A percentile compares a stretch with the other conserved stretches of the same genome.
phyloP scores from a whole-genome alignment of 2,329 filamentous ascomycete species.

The Paracamarosporium sp. region DNA sequence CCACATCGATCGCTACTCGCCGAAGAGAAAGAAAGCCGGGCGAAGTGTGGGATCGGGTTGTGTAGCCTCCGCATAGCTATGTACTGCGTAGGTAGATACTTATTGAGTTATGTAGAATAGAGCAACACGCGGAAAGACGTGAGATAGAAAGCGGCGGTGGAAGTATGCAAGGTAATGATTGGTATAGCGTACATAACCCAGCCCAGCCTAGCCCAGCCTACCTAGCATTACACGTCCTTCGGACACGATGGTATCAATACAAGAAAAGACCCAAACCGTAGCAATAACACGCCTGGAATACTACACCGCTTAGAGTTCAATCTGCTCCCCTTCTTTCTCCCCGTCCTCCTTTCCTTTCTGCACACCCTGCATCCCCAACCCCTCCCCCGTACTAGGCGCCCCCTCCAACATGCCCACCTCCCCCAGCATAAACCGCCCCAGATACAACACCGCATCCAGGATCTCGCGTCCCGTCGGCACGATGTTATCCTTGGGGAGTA shows the following conservation, averaged over 20 bases:
- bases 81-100: too few species aligned
- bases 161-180: too few species aligned
- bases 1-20: too few species aligned
- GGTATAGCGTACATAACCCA: too few species aligned
- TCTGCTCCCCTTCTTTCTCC: neutral
- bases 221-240: too few species aligned
- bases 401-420: slow-evolving; percentile 39
- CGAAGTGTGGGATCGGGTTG: too few species aligned
- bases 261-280: neutral
- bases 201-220: too few species aligned
- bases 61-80: too few species aligned
- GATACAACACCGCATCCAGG: slow-evolving; percentile 80
- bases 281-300: neutral
- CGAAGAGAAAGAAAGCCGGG: too few species aligned
- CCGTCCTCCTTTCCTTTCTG: neutral
- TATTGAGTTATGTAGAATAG: too few species aligned
- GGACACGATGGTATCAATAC: slow-evolving; percentile 17
- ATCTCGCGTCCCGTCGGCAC: slow-evolving; percentile 89
- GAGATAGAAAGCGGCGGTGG: too few species aligned
- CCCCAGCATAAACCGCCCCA: slow-evolving; percentile 77
- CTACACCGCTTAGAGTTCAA: slow-evolving; percentile 6
- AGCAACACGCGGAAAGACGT: too few species aligned
- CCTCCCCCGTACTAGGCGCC: slow-evolving; percentile 5
- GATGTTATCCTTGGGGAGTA: slow-evolving; percentile 86
- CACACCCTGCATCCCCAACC: neutral